Conservation (phyloP, 768 basidiomycete genomes). For the Cubamyces sp. region DNA sequence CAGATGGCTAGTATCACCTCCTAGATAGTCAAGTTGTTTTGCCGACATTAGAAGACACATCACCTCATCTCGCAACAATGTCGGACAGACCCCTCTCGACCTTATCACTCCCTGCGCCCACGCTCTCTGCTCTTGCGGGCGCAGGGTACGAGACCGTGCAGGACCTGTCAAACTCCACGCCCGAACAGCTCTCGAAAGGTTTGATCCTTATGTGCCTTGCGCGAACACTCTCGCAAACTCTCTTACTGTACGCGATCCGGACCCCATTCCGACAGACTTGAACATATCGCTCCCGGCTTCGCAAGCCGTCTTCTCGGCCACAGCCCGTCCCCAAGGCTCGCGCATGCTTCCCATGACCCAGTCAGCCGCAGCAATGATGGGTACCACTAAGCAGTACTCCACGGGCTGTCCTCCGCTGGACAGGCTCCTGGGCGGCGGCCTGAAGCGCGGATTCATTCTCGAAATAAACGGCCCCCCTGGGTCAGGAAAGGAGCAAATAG, state of each 20-base stretch:
- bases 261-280: conserved; percentile 47
- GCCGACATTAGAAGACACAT: not conserved
- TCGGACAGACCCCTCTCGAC: conserved; percentile 51
- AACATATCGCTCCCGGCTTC: conserved; percentile 49
- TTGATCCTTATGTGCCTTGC: conserved; percentile 20
- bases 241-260: conserved; percentile 7
- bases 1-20: no score
- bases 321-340: conserved; percentile 36
- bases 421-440: conserved; percentile 62
- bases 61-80: conserved; percentile 35
- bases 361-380: conserved; percentile 52
- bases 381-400: conserved; percentile 38
- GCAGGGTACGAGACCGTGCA: conserved; percentile 62
- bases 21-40: not conserved
- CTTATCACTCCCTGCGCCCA: conserved; percentile 49
- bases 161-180: conserved; percentile 50
- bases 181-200: conserved; percentile 58
- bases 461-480: conserved; percentile 83
- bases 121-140: conserved; percentile 49
- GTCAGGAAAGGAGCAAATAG: conserved; percentile 61
- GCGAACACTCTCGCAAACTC: conserved; percentile 6
- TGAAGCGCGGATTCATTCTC: conserved; percentile 62
- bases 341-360: conserved; percentile 47
- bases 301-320: conserved; percentile 48
- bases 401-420: conserved; percentile 58